Base-by-base conservation (phyloP, 2,329 filamentous ascomycete species). In the Ascocoryne sarcoides region DNA sequence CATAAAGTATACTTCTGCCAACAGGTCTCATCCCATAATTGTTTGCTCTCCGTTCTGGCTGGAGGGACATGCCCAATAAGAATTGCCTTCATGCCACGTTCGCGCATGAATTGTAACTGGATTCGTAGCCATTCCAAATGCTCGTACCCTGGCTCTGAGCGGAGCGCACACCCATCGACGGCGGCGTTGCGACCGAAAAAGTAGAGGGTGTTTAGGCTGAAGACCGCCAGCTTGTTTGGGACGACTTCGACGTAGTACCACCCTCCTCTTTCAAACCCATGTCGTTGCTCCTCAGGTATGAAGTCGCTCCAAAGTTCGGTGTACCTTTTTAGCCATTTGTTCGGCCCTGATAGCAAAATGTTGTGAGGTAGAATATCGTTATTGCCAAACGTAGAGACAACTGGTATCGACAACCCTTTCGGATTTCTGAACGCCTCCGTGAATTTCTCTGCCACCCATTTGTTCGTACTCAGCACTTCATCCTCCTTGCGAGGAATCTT, bases 281-380 rank as follows among this genome's bases (percentile, higher is more conserved):
- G 90, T 29, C 82, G 79, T 65, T 98, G 89, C 51, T 79, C 83
- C 65, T 95, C 87, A 1, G 92, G 92, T 45, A 98, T 93, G 59
- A 96, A 94, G 28, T 73, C 71, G 35, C 67, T 65, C 92, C 92
- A 98, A 16, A 96, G 76, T 16, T 82, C 71, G 18, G 77, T 68
- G 53, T 92, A 95, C 34, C 72, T 71, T 43, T 75, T 75, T 1
- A 94, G 84, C 81, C 90, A 95, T 48, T 75, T 74, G 56, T 95
- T 95, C 12, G 92, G 92, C 0, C 90, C 92, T 1, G 76, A 71
- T 31, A 78, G 69, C 60, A 98, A 79, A 57, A 96, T 93, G 56
- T 98, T 98, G 65, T 98, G 92, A 1, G 92, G 92, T 45, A 95
- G 76, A 43, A 98, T 89, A 57, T 98, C 92, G 63, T 98, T 98